Evolutionary conservation across 1,284 basidiomycete species (phyloP), one percentile per base, ranked within the genome.

Genomic region (Fomitopsis pinicola): DNA sequence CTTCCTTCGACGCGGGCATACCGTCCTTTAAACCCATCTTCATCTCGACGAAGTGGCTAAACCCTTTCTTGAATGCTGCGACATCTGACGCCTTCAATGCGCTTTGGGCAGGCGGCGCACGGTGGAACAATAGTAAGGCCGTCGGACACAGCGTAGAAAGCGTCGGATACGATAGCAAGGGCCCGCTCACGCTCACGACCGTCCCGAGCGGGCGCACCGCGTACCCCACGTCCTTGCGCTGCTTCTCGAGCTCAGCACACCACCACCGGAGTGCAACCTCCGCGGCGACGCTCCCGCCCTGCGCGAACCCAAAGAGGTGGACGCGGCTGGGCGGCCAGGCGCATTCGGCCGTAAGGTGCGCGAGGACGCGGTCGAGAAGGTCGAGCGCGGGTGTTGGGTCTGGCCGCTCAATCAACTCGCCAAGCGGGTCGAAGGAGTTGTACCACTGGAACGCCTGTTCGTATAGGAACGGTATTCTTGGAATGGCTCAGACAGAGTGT

Each of bases 251-350:
- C 66, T 80, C 70, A 28, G 70, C 57, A 58, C 77, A 79, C 81
- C 82, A 83, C 73, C 77, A 80, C 30, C 74, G 68, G 55, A 91
- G 67, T 15, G 78, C 82, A 36, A 87, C 78, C 72, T 97, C 94
- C 1, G 84, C 82, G 2, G 86, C 91, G 40, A 94, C 84, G 33
- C 82, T 92, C 0, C 93, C 95, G 0, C 95, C 95, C 73, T 97
- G 95, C 0, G 84, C 93, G 68, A 94, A 97, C 5, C 95, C 95
- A 67, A 97, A 94, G 14, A 96, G 69, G 72, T 97, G 94, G 22
- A 97, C 88, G 19, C 82, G 78, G 5, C 82, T 66, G 0, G 80
- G 67, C 0, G 82, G 76, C 95, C 95, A 97, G 0, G 76, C 69
- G 65, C 89, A 90, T 42, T 81, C 78, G 2, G 73, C 65, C 5